A percentile compares a stretch with the other conserved stretches of the same genome.
These are phyloP conservation scores for Aspergillus pseudoterreus DNA, from an alignment of 2,329 filamentous ascomycete genomes.

Conservation along the genomic window DNA sequence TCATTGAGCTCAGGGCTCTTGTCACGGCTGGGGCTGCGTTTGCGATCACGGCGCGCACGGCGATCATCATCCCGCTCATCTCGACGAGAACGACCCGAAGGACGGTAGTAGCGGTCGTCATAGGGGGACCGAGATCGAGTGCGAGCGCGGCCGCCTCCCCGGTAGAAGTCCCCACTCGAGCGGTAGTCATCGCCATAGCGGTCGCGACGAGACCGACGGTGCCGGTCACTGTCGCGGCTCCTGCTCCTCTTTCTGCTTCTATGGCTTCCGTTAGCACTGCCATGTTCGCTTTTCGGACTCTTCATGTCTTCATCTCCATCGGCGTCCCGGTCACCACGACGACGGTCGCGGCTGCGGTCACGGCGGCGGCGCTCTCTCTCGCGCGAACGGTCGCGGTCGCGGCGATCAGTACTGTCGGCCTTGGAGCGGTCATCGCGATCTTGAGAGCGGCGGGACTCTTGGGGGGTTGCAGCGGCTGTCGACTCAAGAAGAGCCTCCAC, in stretches of 20 bases:
- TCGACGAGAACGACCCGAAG: constrained; percentile 47
- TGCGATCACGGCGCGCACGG: constrained; percentile 51
- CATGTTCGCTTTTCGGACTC: constrained; percentile 70
- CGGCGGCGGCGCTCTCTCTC: constrained; percentile 58
- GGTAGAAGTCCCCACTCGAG: constrained; percentile 67
- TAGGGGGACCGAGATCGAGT: constrained; percentile 70
- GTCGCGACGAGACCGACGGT: constrained; percentile 68
- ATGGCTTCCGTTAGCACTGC: constrained; percentile 65
- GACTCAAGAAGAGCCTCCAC: constrained; percentile 90
- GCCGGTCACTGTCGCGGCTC: constrained; percentile 68
- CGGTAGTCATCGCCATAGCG: constrained; percentile 55
- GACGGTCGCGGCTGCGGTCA: constrained; percentile 56
- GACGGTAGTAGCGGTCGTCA: constrained; percentile 56
- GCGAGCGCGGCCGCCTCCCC: constrained; percentile 60
- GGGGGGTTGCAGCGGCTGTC: constrained; percentile 59
- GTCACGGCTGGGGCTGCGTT: constrained; percentile 41
- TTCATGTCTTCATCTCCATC: constrained; percentile 57
- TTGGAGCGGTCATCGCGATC: constrained; percentile 58
- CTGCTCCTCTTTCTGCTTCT: constrained; percentile 77
- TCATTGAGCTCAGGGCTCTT: constrained; percentile 72
- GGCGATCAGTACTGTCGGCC: constrained; percentile 53
- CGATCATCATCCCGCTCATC: constrained; percentile 47
- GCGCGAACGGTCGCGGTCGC: constrained; percentile 56
- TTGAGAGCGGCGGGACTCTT: constrained; percentile 40
- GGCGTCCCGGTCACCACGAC: constrained; percentile 47